Evolutionary conservation across 2,329 filamentous ascomycete species (phyloP).

Genomic region (Diaporthe aspalathi): DNA sequence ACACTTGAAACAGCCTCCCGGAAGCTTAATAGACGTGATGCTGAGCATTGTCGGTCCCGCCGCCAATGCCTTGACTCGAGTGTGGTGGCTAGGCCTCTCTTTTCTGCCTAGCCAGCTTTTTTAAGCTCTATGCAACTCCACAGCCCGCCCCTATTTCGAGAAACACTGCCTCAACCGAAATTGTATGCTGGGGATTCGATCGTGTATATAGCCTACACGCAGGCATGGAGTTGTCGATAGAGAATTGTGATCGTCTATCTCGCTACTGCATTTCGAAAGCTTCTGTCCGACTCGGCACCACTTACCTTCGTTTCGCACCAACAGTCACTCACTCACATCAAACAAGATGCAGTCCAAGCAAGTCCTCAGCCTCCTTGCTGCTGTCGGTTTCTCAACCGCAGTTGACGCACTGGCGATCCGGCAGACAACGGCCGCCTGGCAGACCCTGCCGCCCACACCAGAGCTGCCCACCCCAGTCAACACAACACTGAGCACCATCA

Average conservation of each 20-base stretch:
- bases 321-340: slow-evolving; percentile 13
- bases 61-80: slow-evolving; percentile 12
- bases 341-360: slow-evolving; percentile 20
- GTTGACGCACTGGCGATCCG: slow-evolving; percentile 41
- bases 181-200: slow-evolving; percentile 6
- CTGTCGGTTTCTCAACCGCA: slow-evolving; percentile 10
- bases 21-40: slow-evolving; percentile 25
- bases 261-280: neutral
- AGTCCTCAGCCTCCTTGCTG: slow-evolving; percentile 20
- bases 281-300: neutral
- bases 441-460: slow-evolving; percentile 53
- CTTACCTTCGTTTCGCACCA: slow-evolving; percentile 4
- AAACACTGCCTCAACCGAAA: slow-evolving; percentile 20
- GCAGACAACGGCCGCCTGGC: slow-evolving; percentile 46
- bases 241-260: neutral
- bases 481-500: slow-evolving; percentile 46
- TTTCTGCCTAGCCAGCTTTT: slow-evolving; percentile 15
- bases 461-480: slow-evolving; percentile 50
- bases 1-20: neutral
- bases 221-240: neutral
- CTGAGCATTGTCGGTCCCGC: slow-evolving; percentile 22
- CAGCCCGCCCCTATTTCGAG: slow-evolving; percentile 18
- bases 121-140: slow-evolving; percentile 27
- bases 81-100: slow-evolving; percentile 1
- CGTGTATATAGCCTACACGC: slow-evolving; percentile 11